Evolutionary conservation across 768 basidiomycete genomes (phyloP).

Genomic region (Boletus insuetus): DNA sequence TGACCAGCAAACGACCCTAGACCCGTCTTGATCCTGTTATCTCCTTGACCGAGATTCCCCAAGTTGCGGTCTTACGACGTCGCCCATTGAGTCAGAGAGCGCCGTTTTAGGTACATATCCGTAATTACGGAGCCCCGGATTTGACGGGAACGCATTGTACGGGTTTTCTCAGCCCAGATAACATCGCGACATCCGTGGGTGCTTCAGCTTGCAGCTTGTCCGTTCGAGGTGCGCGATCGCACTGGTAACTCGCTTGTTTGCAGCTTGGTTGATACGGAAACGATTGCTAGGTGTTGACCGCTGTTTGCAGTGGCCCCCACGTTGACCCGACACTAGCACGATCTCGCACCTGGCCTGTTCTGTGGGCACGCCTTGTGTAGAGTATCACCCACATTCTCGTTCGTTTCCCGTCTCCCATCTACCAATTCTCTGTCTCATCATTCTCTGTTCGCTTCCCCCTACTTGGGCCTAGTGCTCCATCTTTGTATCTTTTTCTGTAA

Average conservation of each 20-base stretch:
- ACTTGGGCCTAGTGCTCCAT: constrained; percentile 17
- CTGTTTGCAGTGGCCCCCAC: constrained; percentile 14
- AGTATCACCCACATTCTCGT: background rate
- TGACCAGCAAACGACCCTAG: no score
- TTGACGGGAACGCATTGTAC: background rate
- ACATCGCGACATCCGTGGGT: background rate
- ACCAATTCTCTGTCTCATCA: background rate
- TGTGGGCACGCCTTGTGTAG: constrained; percentile 16
- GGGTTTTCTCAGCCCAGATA: constrained; percentile 4
- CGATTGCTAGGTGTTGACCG: constrained; percentile 14
- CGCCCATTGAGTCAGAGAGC: no score
- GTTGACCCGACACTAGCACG: background rate
- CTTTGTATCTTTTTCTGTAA: background rate
- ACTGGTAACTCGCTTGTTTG: no score
- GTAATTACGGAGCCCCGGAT: background rate
- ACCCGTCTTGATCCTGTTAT: no score
- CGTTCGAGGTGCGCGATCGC: background rate
- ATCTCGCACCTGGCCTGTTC: constrained; percentile 17
- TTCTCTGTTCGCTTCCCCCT: background rate
- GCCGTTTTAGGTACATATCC: no score
- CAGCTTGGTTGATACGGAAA: no score
- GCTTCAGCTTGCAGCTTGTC: no score
- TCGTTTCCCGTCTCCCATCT: background rate
- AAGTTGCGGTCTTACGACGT: no score
- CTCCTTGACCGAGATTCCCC: no score